phyloP scores from a whole-genome alignment of 2,329 filamentous ascomycete species.

The Massarina eburnea region DNA sequence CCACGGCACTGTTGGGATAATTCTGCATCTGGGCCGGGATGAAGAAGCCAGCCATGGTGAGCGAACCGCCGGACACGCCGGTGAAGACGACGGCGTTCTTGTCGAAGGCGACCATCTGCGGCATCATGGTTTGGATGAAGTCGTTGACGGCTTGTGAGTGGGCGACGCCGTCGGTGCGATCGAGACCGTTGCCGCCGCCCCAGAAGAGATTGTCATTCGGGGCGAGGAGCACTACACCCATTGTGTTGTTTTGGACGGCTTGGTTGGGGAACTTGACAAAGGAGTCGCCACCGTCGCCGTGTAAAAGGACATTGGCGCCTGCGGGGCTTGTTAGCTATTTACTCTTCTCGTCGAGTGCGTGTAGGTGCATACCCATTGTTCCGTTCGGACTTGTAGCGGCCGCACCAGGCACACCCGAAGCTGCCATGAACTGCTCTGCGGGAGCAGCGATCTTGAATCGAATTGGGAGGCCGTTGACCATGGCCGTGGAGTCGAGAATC shows the following conservation, averaged over 20 bases:
- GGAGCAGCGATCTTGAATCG: slow-evolving; percentile 60
- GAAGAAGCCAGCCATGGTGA: slow-evolving; percentile 60
- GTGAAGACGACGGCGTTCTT: slow-evolving; percentile 58
- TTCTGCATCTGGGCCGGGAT: slow-evolving; percentile 58
- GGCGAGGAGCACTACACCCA: slow-evolving; percentile 57
- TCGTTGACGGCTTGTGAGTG: slow-evolving; percentile 60
- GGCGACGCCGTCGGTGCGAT: slow-evolving; percentile 57
- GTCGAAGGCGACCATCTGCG: slow-evolving; percentile 58
- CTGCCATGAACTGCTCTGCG: slow-evolving; percentile 55
- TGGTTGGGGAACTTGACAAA: slow-evolving; percentile 63
- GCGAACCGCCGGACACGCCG: slow-evolving; percentile 58
- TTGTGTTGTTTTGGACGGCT: slow-evolving; percentile 53
- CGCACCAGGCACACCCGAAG: slow-evolving; percentile 54
- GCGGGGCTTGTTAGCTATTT: not conserved
- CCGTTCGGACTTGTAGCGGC: slow-evolving; percentile 36
- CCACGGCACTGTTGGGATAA: slow-evolving; percentile 53
- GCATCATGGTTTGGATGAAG: slow-evolving; percentile 53
- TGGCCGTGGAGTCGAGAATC: slow-evolving; percentile 58
- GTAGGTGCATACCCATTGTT: slow-evolving; percentile 32
- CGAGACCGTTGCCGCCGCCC: slow-evolving; percentile 56
- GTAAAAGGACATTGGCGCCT: slow-evolving; percentile 60
- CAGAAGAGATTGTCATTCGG: slow-evolving; percentile 59
- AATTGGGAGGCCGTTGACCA: slow-evolving; percentile 58
- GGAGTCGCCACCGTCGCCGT: slow-evolving; percentile 62
- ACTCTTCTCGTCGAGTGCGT: not conserved